These are phyloP conservation scores for Prunus yedoensis DNA, from an alignment of 331 rosid species.

Conservation along the genomic window DNA sequence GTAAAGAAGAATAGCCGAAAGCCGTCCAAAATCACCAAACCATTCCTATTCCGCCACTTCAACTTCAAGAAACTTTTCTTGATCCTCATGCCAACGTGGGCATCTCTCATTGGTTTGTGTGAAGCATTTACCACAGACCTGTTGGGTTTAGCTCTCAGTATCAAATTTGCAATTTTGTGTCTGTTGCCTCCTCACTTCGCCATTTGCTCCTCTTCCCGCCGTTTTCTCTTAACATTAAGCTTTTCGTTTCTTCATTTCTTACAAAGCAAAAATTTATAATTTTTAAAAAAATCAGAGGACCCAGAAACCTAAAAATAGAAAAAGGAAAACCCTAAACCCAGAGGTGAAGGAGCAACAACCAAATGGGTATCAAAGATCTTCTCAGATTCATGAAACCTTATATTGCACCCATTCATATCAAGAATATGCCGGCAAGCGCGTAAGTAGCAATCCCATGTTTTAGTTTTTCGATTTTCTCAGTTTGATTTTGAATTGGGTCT, in stretches of 20 bases:
- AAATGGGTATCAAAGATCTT: conserved; percentile 95
- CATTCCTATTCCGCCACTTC: neutral
- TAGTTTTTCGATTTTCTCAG: neutral
- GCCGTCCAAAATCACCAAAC: neutral
- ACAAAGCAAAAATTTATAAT: neutral
- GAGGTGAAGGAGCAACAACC: neutral
- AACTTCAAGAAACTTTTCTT: neutral
- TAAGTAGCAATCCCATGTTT: conserved; percentile 23
- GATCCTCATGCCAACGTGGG: neutral
- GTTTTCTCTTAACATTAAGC: conserved; percentile 33
- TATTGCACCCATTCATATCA: conserved; percentile 60
- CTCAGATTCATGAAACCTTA: conserved; percentile 90
- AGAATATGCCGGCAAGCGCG: conserved; percentile 83
- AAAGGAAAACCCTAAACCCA: conserved; percentile 38
- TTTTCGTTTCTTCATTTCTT: neutral
- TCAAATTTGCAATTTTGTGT: neutral
- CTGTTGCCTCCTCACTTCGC: conserved; percentile 20
- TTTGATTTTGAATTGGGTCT: neutral
- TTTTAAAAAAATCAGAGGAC: neutral
- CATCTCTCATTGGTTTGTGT: neutral
- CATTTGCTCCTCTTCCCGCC: conserved; percentile 64
- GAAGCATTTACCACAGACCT: neutral
- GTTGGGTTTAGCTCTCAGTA: neutral
- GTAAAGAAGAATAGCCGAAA: neutral
- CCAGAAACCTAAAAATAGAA: neutral